Base-by-base conservation (phyloP, 179 eudicot species). In the Amaranthus tricolor region DNA sequence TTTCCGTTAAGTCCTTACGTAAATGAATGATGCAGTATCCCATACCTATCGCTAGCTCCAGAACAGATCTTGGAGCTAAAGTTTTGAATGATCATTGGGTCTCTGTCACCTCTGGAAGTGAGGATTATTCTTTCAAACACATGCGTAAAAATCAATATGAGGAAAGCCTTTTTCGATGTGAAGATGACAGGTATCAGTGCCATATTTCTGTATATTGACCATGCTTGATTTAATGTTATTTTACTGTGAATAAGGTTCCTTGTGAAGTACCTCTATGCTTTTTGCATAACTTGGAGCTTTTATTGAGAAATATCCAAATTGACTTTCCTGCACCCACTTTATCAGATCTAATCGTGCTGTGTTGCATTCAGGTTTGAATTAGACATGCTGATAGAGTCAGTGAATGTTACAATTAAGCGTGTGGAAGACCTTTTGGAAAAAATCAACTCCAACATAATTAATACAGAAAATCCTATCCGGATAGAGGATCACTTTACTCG, bases 71-170 rank as follows among this genome's bases (percentile, higher is more conserved):
- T 77, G 98, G 96, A 75, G 84, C 87, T 69, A 83, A 87, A 76
- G 93, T 94, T 44, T 76, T 94, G 81, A 94, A 94, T 85, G 98
- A 94, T 74, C 84, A 89, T 82, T 94, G 97, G 98, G 98, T 94
- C n/a, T 91, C 97, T 71, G 97, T 91, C 73, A 91, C 98, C 53
- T 91, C 98, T 44, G 98, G 98, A 74, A 93, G 97, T 79, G 97
- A 91, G 80, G 97, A 91, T 78, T 90, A 90, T 83, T 90, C 97
- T 64, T 94, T 94, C 60, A 94, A 90, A 75, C 97, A 94, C 79
- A 90, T 90, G 96, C 90, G 98, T 56, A 90, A 94, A 80, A 94
- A 91, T 79, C 98, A 90, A 84, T 94, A 89, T 31, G 98, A 94
- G 85, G 97, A 94, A 80, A 94, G 96, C 83, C 87, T 94, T 43